These are phyloP conservation scores for Nemania sp. DNA, from an alignment of 2,329 filamentous ascomycete species.

Conservation along the genomic window DNA sequence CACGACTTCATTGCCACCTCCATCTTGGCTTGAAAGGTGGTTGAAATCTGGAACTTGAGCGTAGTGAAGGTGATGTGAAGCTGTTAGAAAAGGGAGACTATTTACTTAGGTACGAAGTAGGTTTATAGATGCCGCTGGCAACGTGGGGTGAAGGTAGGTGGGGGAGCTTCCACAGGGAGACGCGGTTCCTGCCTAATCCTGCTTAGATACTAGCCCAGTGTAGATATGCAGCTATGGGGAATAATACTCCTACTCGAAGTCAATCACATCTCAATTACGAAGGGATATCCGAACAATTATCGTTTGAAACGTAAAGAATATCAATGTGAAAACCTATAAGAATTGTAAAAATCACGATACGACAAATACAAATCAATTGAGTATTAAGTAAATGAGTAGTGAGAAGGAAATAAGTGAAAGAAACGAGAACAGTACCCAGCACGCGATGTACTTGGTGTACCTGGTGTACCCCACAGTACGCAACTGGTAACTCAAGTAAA, in stretches of 20 bases:
- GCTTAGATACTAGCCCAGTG: not conserved
- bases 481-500: not conserved
- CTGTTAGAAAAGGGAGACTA: slow-evolving; percentile 11
- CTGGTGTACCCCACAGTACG: too few species aligned
- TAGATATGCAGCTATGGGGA: too few species aligned
- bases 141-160: slow-evolving; percentile 26
- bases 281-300: too few species aligned
- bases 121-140: not conserved
- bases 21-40: slow-evolving; percentile 46
- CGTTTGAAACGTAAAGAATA: too few species aligned
- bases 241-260: too few species aligned
- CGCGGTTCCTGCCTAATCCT: not conserved
- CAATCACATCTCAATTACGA: too few species aligned
- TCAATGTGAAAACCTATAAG: too few species aligned
- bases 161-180: slow-evolving; percentile 5
- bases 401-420: too few species aligned
- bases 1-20: slow-evolving; percentile 63
- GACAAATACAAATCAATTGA: too few species aligned
- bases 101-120: too few species aligned
- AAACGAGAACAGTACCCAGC: not conserved
- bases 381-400: too few species aligned
- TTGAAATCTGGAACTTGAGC: slow-evolving; percentile 8
- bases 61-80: slow-evolving; percentile 9
- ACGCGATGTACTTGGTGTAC: slow-evolving; percentile 1
- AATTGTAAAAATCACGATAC: too few species aligned